Base-by-base conservation (phyloP, 257 asterid genomes). In the Ilex aquifolium region DNA sequence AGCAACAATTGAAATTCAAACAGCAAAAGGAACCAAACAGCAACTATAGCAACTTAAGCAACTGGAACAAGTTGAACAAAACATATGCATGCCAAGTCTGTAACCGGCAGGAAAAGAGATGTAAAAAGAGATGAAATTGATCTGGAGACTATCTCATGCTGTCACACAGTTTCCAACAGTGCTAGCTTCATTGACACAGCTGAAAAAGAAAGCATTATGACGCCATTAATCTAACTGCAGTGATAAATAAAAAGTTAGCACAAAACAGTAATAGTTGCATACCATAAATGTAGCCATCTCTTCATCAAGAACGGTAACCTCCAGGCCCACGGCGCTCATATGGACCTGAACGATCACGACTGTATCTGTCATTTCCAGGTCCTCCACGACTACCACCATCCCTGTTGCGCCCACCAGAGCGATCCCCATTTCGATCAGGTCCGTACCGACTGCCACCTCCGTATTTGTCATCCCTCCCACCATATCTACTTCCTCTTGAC, bases 281-380 rank as follows among this genome's bases (percentile, higher is more conserved):
- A 46, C 52, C 52, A 46, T 46, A 46, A 31, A 2, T 46, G 42
- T 10, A 14, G 30, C 13, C n/a, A 36, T 67, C 50, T 50, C 59
- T 74, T 65, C 8, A 69, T 71, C 81, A 80, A 59, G 79, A 74
- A 55, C 83, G 83, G 15, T 44, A 78, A 63, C 88, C 78, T 57
- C 85, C 78, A 1, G 79, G 61, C n/a, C 57, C 57, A n/a, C 7
- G 27, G 31, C 57, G 57, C 57, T 53, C 57, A 21, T 53, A 53
- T 53, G 57, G 57, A 15, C 57, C 57, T 15, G 57, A 53, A 70
- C 29, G 58, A 32, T 72, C 85, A 36, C 85, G 74, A 44, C 69
- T 66, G 11, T 15, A 53, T 53, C 57, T n/a, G 15, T 53, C 57
- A 53, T 10, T 14, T 15, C 27, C 27, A 21, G 27, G 27, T 21